Base-by-base conservation (phyloP, 2,329 filamentous ascomycete species). In the Fusarium avenaceum region DNA sequence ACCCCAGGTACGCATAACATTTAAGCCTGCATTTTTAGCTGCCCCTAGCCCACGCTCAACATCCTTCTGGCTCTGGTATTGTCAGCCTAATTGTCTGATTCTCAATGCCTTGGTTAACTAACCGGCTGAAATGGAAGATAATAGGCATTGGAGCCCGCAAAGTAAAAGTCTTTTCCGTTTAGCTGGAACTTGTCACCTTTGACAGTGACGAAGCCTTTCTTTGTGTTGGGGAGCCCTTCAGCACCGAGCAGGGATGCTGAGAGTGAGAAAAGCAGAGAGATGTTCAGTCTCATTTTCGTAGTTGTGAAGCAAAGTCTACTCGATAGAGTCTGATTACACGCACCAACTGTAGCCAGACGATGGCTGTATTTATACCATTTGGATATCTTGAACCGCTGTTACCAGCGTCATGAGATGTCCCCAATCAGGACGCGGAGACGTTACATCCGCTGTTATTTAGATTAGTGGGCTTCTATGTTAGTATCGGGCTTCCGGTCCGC, bases 71-170 rank as follows among this genome's bases (percentile, higher is more conserved):
- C 83, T 69, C 80, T 84, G 24, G 70, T 67, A 2, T 3, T n/a
- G 7, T 4, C 6, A 4, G 22, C 58, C 28, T 1, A 24, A 24
- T 5, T 4, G 6, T 13, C 3, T 6, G 19, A 2, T n/a, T 14
- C 7, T 2, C 6, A 9, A 6, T 19, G 0, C 10, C 1, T 2
- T 2, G 13, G 11, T 30, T 47, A 24, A 40, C 47, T 50, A 38
- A 65, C 70, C 7, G 46, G 43, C 7, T 63, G 56, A 46, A 72
- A 72, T 2, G 70, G 65, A 48, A 86, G 81, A 83, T 85, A 88
- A 77, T 87, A 87, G 40, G 82, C 79, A 75, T 88, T 87, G 47
- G 81, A 85, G 20, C 85, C 85, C 15, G 83, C 83, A 64, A 82
- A 85, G 74, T 87, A 84, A 32, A 78, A 75, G 24, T 80, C 78